A percentile compares a stretch with the other conserved stretches of the same genome.
Conservation (phyloP, 1,284 basidiomycete species). For the Cutaneotrichosporon dermatis region DNA sequence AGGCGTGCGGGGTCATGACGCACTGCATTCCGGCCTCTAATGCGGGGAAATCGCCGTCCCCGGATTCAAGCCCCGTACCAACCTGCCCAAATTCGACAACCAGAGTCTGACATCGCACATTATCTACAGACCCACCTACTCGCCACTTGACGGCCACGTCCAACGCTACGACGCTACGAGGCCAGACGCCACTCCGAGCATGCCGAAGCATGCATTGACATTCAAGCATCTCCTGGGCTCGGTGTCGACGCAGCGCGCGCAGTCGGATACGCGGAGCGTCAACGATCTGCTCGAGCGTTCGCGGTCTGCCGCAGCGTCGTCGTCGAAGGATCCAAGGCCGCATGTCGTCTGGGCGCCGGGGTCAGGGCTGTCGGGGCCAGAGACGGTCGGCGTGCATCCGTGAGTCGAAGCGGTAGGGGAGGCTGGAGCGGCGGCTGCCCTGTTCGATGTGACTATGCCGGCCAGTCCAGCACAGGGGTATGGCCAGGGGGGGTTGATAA, state of each 20-base stretch:
- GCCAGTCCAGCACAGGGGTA: too few relatives aligned
- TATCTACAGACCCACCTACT: too few relatives aligned
- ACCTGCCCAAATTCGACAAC: too few relatives aligned
- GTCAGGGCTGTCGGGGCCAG: constrained; percentile 1
- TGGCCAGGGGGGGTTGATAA: too few relatives aligned
- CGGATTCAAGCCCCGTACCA: too few relatives aligned
- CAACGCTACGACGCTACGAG: too few relatives aligned
- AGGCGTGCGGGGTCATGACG: background rate
- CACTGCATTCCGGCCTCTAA: background rate
- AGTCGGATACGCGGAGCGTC: constrained; percentile 20
- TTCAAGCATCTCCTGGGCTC: constrained; percentile 38
- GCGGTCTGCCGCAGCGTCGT: constrained; percentile 6
- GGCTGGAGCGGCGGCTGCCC: too few relatives aligned
- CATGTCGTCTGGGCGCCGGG: background rate
- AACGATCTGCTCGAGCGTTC: constrained; percentile 30
- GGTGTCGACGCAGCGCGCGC: constrained; percentile 15
- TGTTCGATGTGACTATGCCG: too few relatives aligned
- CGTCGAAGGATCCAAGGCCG: constrained; percentile 1
- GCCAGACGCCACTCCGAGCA: constrained; percentile 4
- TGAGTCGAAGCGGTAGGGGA: constrained; percentile 12
- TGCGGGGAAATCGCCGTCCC: background rate
- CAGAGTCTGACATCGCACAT: too few relatives aligned
- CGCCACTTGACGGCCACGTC: too few relatives aligned
- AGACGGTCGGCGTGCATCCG: constrained; percentile 29
- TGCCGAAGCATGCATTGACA: constrained; percentile 42